Conservation (phyloP, 306 rosid genomes). For the Pyrus pyrifolia region DNA sequence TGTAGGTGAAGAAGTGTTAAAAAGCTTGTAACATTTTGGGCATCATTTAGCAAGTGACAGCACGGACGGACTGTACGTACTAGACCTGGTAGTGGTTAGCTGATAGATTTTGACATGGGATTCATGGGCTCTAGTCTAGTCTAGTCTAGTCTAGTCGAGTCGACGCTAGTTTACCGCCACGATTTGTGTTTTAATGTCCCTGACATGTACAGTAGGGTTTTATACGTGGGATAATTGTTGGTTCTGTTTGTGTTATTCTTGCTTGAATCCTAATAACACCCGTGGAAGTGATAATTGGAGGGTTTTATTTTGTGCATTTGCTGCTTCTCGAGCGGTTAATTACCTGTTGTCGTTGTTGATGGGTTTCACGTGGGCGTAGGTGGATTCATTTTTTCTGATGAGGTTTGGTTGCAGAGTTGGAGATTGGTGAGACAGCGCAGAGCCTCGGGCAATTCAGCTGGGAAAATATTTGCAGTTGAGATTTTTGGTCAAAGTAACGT, state of each 20-base stretch:
- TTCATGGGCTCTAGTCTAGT: slow-evolving; percentile 27
- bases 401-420: too few relatives aligned
- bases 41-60: background rate
- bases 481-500: too few relatives aligned
- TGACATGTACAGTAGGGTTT: slow-evolving; percentile 46
- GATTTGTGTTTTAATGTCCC: slow-evolving; percentile 1
- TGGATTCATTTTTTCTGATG: too few relatives aligned
- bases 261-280: background rate
- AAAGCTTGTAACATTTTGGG: slow-evolving; percentile 13
- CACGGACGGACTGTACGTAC: background rate
- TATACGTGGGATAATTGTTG: slow-evolving; percentile 33
- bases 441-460: too few relatives aligned
- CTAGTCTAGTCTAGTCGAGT: slow-evolving; percentile 9
- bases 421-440: too few relatives aligned
- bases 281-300: background rate
- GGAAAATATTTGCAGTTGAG: too few relatives aligned
- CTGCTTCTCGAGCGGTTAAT: background rate
- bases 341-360: background rate
- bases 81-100: slow-evolving; percentile 16
- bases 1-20: slow-evolving; percentile 19
- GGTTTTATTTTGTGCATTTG: background rate
- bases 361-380: too few relatives aligned
- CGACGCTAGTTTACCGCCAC: background rate
- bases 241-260: background rate
- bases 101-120: slow-evolving; percentile 42